Evolutionary conservation across 495 filamentous ascomycete species (phyloP).

Genomic region (Daldinia grandis): DNA sequence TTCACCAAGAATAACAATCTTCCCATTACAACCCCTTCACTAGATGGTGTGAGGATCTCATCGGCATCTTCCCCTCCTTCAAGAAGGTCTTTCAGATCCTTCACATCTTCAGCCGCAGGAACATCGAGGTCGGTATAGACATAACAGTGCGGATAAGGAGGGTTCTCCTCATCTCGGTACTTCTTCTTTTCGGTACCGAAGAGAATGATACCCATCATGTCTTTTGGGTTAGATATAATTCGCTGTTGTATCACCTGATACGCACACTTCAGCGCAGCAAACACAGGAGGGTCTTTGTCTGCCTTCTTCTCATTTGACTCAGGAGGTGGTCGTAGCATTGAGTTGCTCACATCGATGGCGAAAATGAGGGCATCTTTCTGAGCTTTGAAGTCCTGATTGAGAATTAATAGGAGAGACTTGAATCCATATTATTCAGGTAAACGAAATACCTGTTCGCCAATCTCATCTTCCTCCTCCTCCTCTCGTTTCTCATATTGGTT

Average conservation of each 20-base stretch:
- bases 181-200: constrained; percentile 90
- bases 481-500: constrained; percentile 59
- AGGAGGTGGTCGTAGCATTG: constrained; percentile 80
- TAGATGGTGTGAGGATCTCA: constrained; percentile 72
- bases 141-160: constrained; percentile 90
- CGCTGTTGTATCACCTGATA: constrained; percentile 96
- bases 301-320: constrained; percentile 74
- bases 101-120: constrained; percentile 86
- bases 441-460: constrained; percentile 58
- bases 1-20: constrained; percentile 95
- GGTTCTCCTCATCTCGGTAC: constrained; percentile 73
- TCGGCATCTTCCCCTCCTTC: constrained; percentile 76
- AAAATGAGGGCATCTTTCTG: constrained; percentile 97
- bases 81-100: constrained; percentile 73
- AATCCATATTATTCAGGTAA: neutral
- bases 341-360: constrained; percentile 91
- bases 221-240: constrained; percentile 94
- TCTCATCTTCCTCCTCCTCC: constrained; percentile 76
- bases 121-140: constrained; percentile 88
- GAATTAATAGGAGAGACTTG: constrained; percentile 12
- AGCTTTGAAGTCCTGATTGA: constrained; percentile 82
- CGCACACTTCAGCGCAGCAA: constrained; percentile 91
- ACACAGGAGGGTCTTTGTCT: constrained; percentile 72
- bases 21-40: constrained; percentile 79
- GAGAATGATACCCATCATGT: constrained; percentile 97